Base-by-base conservation (phyloP, 2,329 filamentous ascomycete species). In the Graphilbum ipis-grandicollis region DNA sequence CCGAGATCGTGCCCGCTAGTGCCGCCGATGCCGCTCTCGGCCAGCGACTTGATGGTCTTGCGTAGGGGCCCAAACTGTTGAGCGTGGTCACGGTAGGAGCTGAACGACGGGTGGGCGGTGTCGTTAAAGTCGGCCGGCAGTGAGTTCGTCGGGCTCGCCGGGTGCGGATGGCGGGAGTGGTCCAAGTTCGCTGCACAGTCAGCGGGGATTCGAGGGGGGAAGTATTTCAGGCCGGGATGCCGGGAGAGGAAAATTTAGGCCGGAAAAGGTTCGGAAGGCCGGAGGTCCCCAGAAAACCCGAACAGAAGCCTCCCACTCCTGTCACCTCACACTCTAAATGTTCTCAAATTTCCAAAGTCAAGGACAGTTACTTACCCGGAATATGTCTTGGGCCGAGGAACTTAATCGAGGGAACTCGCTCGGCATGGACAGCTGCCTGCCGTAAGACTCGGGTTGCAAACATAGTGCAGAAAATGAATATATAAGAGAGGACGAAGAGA, bases 31-130 rank as follows among this genome's bases (percentile, higher is more conserved):
- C 63, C 63, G 26, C 42, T 40, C 41, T 48, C 42, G 31, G 45
- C 48, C 22, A 46, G 47, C 4, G 47, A 47, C 44, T 56, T 57
- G 43, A 71, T 63, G 33, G 62, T 63, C 59, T 71, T 71, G 56
- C 68, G 67, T 41, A 86, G 68, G 14, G 80, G 80, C 25, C 80
- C 80, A 53, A 84, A 79, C 58, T 83, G 79, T 57, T 80, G 77
- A 41, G 76, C 79, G 54, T 78, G 74, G 57, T 81, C 71, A 52
- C 80, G 77, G 66, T 86, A 86, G 49, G 68, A 67, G 54, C 76
- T 79, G 63, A 86, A 86, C 42, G 68, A 72, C 45, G 66, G 56
- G 59, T 71, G 66, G 25, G 60, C 57, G 45, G 63, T 50, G 47
- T 48, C 51, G 43, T 54, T 50, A 48, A 68, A 71, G 50, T 54